Conservation (phyloP, 164 flowering plant species). For the Vitis rupestris region DNA sequence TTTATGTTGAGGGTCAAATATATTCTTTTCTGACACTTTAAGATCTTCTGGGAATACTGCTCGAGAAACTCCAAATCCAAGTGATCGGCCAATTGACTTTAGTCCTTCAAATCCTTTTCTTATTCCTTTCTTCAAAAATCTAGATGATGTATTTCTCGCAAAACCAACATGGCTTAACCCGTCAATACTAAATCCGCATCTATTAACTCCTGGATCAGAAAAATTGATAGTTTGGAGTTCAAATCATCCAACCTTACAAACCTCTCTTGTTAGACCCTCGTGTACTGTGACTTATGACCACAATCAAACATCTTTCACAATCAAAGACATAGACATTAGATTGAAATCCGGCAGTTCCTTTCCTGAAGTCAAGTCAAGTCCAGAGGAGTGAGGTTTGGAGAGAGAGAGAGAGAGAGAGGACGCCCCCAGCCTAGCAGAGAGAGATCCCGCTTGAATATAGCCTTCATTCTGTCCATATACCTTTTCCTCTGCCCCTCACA, state of each 20-base stretch:
- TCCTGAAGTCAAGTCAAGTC: too few species aligned
- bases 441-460: too few species aligned
- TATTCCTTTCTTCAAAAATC: slow-evolving; percentile 70
- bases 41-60: slow-evolving; percentile 92
- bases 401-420: too few species aligned
- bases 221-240: slow-evolving; percentile 64
- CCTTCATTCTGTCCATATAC: too few species aligned
- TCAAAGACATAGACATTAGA: slow-evolving; percentile 15
- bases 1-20: slow-evolving; percentile 94
- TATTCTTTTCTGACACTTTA: slow-evolving; percentile 75
- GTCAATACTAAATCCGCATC: slow-evolving; percentile 64
- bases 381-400: too few species aligned
- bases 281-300: slow-evolving; percentile 47
- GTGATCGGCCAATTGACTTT: slow-evolving; percentile 78
- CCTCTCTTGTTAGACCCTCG: slow-evolving; percentile 55
- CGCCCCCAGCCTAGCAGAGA: too few species aligned
- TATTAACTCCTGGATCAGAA: slow-evolving; percentile 51
- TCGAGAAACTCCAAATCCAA: slow-evolving; percentile 77
- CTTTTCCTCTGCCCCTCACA: too few species aligned
- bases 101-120: slow-evolving; percentile 90
- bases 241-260: slow-evolving; percentile 82
- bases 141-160: slow-evolving; percentile 40
- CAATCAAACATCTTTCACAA: slow-evolving; percentile 47
- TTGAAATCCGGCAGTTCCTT: too few species aligned
- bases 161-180: slow-evolving; percentile 43